Base-by-base conservation (phyloP, 148 eudicot species). In the Chenopodium quinoa region DNA sequence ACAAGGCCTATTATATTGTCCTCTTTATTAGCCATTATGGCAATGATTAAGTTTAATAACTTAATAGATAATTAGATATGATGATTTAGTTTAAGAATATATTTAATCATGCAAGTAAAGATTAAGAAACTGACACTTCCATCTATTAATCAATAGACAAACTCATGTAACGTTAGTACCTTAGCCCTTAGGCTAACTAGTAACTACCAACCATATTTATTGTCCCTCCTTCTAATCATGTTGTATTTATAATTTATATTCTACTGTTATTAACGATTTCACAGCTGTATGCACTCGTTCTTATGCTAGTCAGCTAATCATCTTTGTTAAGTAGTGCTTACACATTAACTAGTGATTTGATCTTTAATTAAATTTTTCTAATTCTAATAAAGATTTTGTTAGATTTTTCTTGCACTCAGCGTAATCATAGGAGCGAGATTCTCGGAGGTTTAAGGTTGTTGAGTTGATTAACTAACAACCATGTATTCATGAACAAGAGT, bases 371-470 rank as follows among this genome's bases (percentile, higher is more conserved):
- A 34, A 13, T 32, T 29, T 23, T 54, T 56, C 9, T 78, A 65
- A n/a, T 67, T 16, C 0, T 27, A 23, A 29, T 47, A n/a, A 31
- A 69, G 48, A 69, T 12, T 17, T 31, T 7, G 25, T 46, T 79
- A 20, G 64, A 31, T 69, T 31, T 22, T 50, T 37, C 19, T 17
- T 27, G 64, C 34, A 54, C 11, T 47, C 58, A 37, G 23, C 68
- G 56, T 62, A 63, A 60, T 80, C 25, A 44, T 25, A 62, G 71
- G 71, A 72, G 71, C 77, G 46, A 62, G 34, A 27, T 68, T 72
- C 46, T 40, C 58, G 78, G 78, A 73, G 22, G 29, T 62, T 62
- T 60, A 46, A 80, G 82, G 82, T 80, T 10, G 27, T 40, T 29
- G 46, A 60, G 69, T 60, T 60, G 69, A 76, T 62, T 62, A 60